These are phyloP conservation scores for Exophiala dermatitidis DNA, from an alignment of 2,329 filamentous ascomycete species.

Conservation along the genomic window DNA sequence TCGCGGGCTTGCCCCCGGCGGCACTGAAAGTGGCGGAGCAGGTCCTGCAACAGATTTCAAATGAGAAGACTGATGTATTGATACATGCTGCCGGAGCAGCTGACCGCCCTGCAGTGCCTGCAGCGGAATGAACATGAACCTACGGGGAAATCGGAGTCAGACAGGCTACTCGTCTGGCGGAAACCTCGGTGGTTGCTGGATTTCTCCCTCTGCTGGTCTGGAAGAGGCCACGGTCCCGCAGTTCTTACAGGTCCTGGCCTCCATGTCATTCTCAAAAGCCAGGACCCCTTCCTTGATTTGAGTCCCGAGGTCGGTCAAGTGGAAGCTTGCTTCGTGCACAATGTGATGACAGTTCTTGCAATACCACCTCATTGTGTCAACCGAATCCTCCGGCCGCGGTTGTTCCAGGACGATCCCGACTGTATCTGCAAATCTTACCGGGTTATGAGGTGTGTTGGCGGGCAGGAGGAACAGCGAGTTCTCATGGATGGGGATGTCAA, in stretches of 20 bases:
- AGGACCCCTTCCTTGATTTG: conserved; percentile 93
- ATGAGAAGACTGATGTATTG: conserved; percentile 6
- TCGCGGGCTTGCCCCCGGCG: conserved; percentile 72
- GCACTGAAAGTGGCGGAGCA: conserved; percentile 60
- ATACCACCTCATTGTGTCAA: conserved; percentile 88
- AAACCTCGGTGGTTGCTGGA: conserved; percentile 38
- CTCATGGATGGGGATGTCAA: conserved; percentile 82
- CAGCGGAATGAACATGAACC: neutral
- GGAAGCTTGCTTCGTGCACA: conserved; percentile 80
- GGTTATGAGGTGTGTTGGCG: conserved; percentile 92
- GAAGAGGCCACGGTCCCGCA: conserved; percentile 69
- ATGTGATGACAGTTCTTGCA: conserved; percentile 62
- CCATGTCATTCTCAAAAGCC: conserved; percentile 63
- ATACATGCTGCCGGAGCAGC: neutral
- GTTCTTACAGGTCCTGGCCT: conserved; percentile 64
- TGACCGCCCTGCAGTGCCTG: conserved; percentile 3
- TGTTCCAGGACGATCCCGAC: conserved; percentile 94
- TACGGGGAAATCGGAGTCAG: no score
- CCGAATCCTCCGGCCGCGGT: conserved; percentile 58
- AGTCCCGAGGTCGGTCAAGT: conserved; percentile 82
- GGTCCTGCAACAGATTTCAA: conserved; percentile 13
- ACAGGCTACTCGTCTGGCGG: conserved; percentile 16
- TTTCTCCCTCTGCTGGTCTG: conserved; percentile 36
- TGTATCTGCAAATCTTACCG: conserved; percentile 84
- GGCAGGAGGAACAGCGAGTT: conserved; percentile 92